Percentiles rank a stretch among this genome's conserved stretches.
Evolutionary conservation across 495 filamentous ascomycete genomes (phyloP).

Genomic region (Hypoxylon fragiforme): DNA sequence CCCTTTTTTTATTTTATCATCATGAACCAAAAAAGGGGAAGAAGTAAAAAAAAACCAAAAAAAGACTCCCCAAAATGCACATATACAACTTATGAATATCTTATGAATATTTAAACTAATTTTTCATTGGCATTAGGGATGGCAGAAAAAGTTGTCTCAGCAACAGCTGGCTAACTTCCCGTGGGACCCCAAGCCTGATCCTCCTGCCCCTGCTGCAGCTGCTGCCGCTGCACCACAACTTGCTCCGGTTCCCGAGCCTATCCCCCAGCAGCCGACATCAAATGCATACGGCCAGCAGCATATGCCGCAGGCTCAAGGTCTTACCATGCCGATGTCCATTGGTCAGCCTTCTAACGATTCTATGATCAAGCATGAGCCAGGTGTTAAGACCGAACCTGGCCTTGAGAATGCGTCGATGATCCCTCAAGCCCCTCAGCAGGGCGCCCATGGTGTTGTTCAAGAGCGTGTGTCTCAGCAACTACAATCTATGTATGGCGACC

Average conservation of each 20-base stretch:
- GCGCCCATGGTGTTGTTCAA: slow-evolving; percentile 64
- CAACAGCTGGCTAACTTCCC: slow-evolving; percentile 85
- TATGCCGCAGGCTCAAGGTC: slow-evolving; percentile 39
- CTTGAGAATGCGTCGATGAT: slow-evolving; percentile 32
- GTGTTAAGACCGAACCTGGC: slow-evolving; percentile 42
- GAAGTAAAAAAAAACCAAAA: no score
- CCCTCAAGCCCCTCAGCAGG: slow-evolving; percentile 41
- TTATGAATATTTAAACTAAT: slow-evolving; percentile 12
- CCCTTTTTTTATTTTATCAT: background rate
- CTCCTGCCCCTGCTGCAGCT: slow-evolving; percentile 48
- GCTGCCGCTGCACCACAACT: slow-evolving; percentile 31
- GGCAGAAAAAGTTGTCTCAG: slow-evolving; percentile 86
- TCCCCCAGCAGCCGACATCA: slow-evolving; percentile 30
- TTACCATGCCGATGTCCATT: slow-evolving; percentile 45
- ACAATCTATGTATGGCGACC: slow-evolving; percentile 69
- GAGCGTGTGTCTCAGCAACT: slow-evolving; percentile 51
- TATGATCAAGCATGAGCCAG: slow-evolving; percentile 72
- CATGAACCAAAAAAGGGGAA: no score
- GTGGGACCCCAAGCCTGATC: slow-evolving; percentile 81
- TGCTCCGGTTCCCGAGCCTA: slow-evolving; percentile 36
- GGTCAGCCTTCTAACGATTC: slow-evolving; percentile 45
- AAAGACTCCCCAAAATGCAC: no score
- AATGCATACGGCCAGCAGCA: slow-evolving; percentile 45
- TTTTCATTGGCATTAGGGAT: slow-evolving; percentile 62
- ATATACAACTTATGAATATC: no score